Percentiles rank a stretch among this genome's conserved stretches.
phyloP scores from a whole-genome alignment of 306 rosid species.

The Castanea crenata region DNA sequence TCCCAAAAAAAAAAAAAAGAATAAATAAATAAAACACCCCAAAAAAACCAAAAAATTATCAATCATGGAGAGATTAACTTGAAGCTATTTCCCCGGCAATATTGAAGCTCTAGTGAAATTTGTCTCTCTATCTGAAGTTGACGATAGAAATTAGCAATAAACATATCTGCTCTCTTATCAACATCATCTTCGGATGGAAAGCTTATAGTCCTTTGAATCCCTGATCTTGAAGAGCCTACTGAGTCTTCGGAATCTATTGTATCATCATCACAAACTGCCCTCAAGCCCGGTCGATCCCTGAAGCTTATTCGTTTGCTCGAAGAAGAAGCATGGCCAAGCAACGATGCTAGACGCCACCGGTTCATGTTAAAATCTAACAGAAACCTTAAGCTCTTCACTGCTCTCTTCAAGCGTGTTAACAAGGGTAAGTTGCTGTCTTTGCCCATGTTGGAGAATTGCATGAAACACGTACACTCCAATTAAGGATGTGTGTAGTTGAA shows the following conservation, averaged over 20 bases:
- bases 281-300: conserved; percentile 55
- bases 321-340: conserved; percentile 32
- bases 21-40: background rate
- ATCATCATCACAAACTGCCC: conserved; percentile 3
- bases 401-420: conserved; percentile 48
- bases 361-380: conserved; percentile 45
- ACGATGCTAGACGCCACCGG: conserved; percentile 48
- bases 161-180: conserved; percentile 64
- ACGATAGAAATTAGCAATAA: conserved; percentile 61
- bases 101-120: conserved; percentile 61
- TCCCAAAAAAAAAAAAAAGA: background rate
- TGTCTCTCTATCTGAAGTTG: conserved; percentile 82
- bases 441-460: conserved; percentile 22
- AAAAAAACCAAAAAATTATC: background rate
- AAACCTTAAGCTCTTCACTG: conserved; percentile 53
- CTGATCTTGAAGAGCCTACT: conserved; percentile 9
- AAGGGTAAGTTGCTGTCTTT: conserved; percentile 20
- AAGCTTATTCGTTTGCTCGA: conserved; percentile 35
- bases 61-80: conserved; percentile 27
- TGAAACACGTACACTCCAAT: background rate
- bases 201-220: conserved; percentile 57
- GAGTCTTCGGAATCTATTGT: conserved; percentile 25
- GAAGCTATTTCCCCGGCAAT: conserved; percentile 40
- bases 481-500: background rate
- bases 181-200: conserved; percentile 67